Evolutionary conservation across 2,329 filamentous ascomycete genomes (phyloP), one percentile per base, ranked within the genome.

Genomic region (Lasiodiplodia citricola): DNA sequence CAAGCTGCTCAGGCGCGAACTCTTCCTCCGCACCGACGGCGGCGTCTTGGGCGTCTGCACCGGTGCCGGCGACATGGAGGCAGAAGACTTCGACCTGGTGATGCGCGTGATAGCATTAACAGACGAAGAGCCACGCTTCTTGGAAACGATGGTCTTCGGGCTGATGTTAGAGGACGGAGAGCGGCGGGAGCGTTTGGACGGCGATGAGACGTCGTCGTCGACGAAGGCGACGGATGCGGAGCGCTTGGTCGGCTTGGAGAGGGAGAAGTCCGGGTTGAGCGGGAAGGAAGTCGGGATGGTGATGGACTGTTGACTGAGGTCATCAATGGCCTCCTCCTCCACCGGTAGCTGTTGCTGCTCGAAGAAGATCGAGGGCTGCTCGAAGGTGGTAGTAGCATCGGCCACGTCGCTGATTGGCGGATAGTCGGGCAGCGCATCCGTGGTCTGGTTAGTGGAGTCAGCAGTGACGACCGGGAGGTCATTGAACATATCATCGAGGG

Each of bases 191-290:
- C 31, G 31, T 35, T 35, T 35, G 31, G 31, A 35, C 31, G 31
- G 31, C 31, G 8, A 7, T 8, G 31, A 35, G 31, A 23, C 4
- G 21, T 28, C 18, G 25, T 14, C 18, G 18, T 51, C n/a, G 23
- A 16, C 41, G 57, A 31, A 25, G 16, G 28, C 25, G 6, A 10
- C 37, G 21, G 38, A 6, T 10, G 38, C 38, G 41, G 25, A 13
- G 23, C 58, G 58, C n/a, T 63, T 63, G 25, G 25, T 23, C 4
- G 58, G 58, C 3, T 35, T 14, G 58, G 58, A 4, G 41, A 63
- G 58, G 18, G 58, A n/a, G 44, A 63, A 63, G 58, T 21, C 25
- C 16, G 55, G 35, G 23, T 23, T 28, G 58, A 63, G 58, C 7
- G 28, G 3, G 41, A 18, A 63, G 23, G 18, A n/a, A 18, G 6